Evolutionary conservation across 1,139 yeast genomes (phyloP).

Genomic region (Hyphopichia fennica): DNA sequence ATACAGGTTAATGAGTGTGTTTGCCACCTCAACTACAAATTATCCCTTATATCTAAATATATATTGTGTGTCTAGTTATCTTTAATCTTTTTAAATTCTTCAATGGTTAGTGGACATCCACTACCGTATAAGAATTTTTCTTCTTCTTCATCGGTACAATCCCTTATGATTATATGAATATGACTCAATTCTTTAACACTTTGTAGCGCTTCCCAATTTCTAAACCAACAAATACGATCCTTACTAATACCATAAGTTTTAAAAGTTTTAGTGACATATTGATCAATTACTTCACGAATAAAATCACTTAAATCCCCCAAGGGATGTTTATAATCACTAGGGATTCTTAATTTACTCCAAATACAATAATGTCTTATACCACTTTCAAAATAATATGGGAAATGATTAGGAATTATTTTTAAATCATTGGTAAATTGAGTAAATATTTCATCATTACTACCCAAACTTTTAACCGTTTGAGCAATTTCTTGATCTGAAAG

Average conservation of each 20-base stretch:
- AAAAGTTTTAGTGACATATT: conserved; percentile 46
- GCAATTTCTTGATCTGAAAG: conserved; percentile 11
- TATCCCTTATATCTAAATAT: not conserved
- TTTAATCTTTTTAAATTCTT: conserved; percentile 12
- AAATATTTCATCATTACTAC: conserved; percentile 17
- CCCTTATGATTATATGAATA: conserved; percentile 53
- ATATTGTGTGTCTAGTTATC: not conserved
- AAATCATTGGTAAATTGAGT: conserved; percentile 19
- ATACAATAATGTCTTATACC: conserved; percentile 42
- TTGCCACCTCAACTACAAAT: too few relatives aligned
- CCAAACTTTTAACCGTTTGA: conserved; percentile 7
- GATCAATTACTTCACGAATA: conserved; percentile 37
- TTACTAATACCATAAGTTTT: conserved; percentile 36
- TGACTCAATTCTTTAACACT: conserved; percentile 60
- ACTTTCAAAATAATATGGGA: conserved; percentile 41
- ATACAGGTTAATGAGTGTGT: too few relatives aligned
- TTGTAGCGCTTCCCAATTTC: conserved; percentile 61
- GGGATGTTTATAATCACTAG: conserved; percentile 29
- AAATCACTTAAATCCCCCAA: conserved; percentile 46
- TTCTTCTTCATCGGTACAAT: conserved; percentile 23
- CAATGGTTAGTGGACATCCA: conserved; percentile 19
- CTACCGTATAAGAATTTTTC: conserved; percentile 17
- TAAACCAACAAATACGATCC: conserved; percentile 55
- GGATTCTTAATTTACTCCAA: conserved; percentile 41
- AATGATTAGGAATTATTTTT: conserved; percentile 40